Base-by-base conservation (phyloP, 1,139 yeast species). In the Yamadazyma jaroonii region DNA sequence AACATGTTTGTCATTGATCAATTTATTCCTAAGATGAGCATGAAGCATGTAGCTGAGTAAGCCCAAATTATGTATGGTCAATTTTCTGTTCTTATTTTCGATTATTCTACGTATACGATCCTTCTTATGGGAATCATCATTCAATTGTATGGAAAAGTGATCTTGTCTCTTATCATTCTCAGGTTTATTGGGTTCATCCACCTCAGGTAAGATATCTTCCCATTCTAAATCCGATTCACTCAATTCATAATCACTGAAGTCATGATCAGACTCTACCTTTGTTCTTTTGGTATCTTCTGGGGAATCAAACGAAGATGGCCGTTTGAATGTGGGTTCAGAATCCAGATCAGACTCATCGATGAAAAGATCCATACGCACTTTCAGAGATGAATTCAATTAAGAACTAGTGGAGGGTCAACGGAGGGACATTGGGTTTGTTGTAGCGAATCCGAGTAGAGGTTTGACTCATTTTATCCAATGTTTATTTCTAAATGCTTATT, bases 21-120 rank as follows among this genome's bases (percentile, higher is more conserved):
- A 46, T 6, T 39, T 34, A 38, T 65, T 65, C 31, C 72, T 44
- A 9, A 42, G 37, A 23, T 43, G 43, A 0, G 56, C 62, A 44
- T 57, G 61, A 1, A 51, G 33, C 40, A 59, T 53, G 38, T 62
- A 66, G 1, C 54, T 27, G 2, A 54, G 42, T 41, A 65, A 50
- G 7, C 62, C 57, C 17, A 66, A 43, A 36, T 56, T 49, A 31
- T 63, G 66, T 3, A 62, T 36, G 11, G 39, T 8, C 9, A 32
- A 13, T 34, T 54, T 50, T 9, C 36, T 34, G 25, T 43, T 41
- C 29, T 47, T 46, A 9, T 25, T 31, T 11, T 34, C 36, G 12
- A 40, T 24, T 12, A 35, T 34, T 14, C 31, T n/a, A 24, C 29
- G n/a, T 9, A 24, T 20, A 11, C 25, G 22, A 5, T 15, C 20